Conservation (phyloP, 805 yeast species). For the Lachancea sp. region DNA sequence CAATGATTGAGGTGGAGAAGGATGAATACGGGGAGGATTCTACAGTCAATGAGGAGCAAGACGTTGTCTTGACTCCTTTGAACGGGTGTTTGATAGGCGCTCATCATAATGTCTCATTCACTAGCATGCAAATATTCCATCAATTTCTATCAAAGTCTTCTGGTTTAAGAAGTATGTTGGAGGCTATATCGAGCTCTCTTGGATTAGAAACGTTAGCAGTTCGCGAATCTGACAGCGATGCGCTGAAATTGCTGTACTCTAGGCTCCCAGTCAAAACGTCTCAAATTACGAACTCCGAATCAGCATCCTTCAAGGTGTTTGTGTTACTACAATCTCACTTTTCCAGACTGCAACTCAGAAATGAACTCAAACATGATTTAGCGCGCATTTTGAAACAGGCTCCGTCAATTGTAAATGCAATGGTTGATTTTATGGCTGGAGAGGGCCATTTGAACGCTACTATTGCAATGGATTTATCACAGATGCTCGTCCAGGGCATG, state of each 20-base stretch:
- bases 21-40: constrained; percentile 28
- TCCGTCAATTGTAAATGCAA: constrained; percentile 51
- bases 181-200: constrained; percentile 55
- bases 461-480: constrained; percentile 79
- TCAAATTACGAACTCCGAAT: constrained; percentile 27
- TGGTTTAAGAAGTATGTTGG: constrained; percentile 55
- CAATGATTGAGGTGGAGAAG: constrained; percentile 53
- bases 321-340: constrained; percentile 76
- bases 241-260: constrained; percentile 46
- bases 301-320: constrained; percentile 65
- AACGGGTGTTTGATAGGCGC: constrained; percentile 73
- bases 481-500: constrained; percentile 79
- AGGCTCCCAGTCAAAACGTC: constrained; percentile 56
- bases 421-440: constrained; percentile 69
- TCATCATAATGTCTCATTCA: constrained; percentile 58
- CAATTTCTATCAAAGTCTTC: constrained; percentile 47
- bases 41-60: constrained; percentile 32
- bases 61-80: constrained; percentile 45
- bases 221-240: constrained; percentile 50
- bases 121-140: constrained; percentile 58
- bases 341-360: constrained; percentile 54
- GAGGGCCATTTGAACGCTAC: constrained; percentile 76
- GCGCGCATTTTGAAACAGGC: constrained; percentile 43
- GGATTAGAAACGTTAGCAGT: constrained; percentile 69
- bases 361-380: constrained; percentile 57